Base-by-base conservation (phyloP, 345 rosid species). In the Excoecaria cochinchinensis region DNA sequence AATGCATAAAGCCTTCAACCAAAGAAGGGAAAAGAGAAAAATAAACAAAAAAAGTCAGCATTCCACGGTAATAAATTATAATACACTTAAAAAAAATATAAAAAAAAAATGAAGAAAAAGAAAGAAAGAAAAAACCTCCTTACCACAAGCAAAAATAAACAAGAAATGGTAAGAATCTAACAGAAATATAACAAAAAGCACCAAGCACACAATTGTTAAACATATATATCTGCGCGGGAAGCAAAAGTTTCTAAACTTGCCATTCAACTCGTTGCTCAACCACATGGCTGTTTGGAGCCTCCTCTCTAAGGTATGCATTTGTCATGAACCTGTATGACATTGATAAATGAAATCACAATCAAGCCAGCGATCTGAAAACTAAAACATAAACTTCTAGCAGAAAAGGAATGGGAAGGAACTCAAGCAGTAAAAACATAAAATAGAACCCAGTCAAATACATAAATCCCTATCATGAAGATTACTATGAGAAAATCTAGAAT, bases 261-360 rank as follows among this genome's bases (percentile, higher is more conserved):
- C 99, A 96, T 87, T 96, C 99, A 40, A 96, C 99, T 9, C 92
- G 93, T 81, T 96, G 99, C 87, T 96, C 98, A 51, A 96, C 97
- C 60, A 92, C 99, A 81, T 96, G 97, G 88, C 97, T 93, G 69
- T 92, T 96, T 75, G 97, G 98, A 79, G 90, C 86, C 87, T 96
- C 99, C 79, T 96, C 99, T 63, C 97, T 90, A 77, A 96, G 97
- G 83, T 93, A 93, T 74, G 97, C 65, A 84, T 96, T 96, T 10
- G 99, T 93, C 84, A 93, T 69, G 84, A 90, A 89, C 98, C 99
- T 96, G 87, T 74, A 78, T 50, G 70, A 68, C 76, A 78, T 38
- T 25, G 57, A 55, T 44, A 70, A 56, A 73, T 15, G 47, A 22
- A 70, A 69, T 50, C 51, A 66, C 59, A 66, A 70, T 62, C 58